Evolutionary conservation across 495 filamentous ascomycete genomes (phyloP).

Genomic region (Penicillium taxi): DNA sequence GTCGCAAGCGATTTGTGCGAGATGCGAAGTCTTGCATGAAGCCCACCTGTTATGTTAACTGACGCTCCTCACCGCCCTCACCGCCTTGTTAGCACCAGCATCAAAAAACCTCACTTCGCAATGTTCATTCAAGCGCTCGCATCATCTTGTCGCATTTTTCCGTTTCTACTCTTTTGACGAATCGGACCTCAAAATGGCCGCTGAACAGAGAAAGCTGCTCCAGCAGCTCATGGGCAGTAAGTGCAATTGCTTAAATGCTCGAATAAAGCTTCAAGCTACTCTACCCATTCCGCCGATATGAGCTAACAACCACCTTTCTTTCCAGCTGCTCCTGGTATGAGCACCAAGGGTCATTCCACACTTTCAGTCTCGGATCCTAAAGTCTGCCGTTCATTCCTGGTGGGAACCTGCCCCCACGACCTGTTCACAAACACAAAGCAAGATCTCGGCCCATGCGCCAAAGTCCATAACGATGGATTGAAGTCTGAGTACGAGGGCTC

Average conservation of each 20-base stretch:
- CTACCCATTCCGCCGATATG: slow-evolving; percentile 6
- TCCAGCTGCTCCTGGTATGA: slow-evolving; percentile 65
- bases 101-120: slow-evolving; percentile 19
- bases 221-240: slow-evolving; percentile 66
- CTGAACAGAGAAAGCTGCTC: slow-evolving; percentile 91
- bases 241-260: slow-evolving; percentile 9
- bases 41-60: slow-evolving; percentile 19
- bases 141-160: slow-evolving; percentile 4
- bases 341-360: slow-evolving; percentile 62
- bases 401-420: slow-evolving; percentile 93
- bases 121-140: slow-evolving; percentile 7
- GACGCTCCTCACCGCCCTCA: slow-evolving; percentile 23
- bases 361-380: slow-evolving; percentile 86
- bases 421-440: slow-evolving; percentile 99
- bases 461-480: slow-evolving; percentile 80
- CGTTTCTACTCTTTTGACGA: slow-evolving; percentile 4
- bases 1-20: neutral
- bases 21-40: neutral
- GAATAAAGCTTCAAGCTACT: neutral
- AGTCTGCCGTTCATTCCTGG: slow-evolving; percentile 91
- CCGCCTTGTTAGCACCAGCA: slow-evolving; percentile 16
- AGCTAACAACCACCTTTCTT: slow-evolving; percentile 28
- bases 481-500: slow-evolving; percentile 78
- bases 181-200: slow-evolving; percentile 57
- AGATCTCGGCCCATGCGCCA: slow-evolving; percentile 86